Conservation (phyloP, 179 eudicot genomes). For the Actinidia polygama region DNA sequence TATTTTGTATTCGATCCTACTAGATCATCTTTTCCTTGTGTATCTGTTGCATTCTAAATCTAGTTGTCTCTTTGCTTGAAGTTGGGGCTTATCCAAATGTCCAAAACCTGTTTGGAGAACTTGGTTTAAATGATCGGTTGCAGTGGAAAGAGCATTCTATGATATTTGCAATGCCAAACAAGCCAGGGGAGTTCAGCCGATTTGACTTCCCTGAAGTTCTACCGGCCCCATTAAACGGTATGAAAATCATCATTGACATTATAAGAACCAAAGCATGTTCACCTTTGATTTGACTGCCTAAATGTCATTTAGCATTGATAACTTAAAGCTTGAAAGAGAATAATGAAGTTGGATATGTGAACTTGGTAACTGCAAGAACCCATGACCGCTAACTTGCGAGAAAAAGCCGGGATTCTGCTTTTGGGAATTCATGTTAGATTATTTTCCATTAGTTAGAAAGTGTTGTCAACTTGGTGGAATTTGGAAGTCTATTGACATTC, state of each 20-base stretch:
- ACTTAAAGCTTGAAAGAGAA: constrained; percentile 1
- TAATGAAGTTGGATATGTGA: constrained; percentile 2
- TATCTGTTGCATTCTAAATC: neutral
- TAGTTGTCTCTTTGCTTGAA: constrained; percentile 42
- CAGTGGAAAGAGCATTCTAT: constrained; percentile 99
- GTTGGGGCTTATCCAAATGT: constrained; percentile 99
- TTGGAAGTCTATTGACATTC: too few species aligned
- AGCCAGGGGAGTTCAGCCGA: constrained; percentile 98
- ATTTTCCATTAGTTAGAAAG: too few species aligned
- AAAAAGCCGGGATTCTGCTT: neutral
- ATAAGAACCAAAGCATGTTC: constrained; percentile 10
- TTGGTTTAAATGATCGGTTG: constrained; percentile 89
- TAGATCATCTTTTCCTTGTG: constrained; percentile 7
- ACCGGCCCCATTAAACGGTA: constrained; percentile 97
- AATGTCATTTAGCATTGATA: neutral
- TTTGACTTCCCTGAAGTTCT: constrained; percentile 91
- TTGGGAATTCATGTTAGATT: too few species aligned
- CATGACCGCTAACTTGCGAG: neutral
- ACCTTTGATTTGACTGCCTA: neutral
- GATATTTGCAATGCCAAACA: constrained; percentile 98
- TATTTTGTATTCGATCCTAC: neutral
- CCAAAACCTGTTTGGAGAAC: constrained; percentile 96
- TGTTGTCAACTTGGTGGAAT: too few species aligned
- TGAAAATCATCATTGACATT: constrained; percentile 1
- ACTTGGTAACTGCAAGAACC: constrained; percentile 9